phyloP scores from a whole-genome alignment of 306 rosid genomes.

The Sechiopsis laciniata region DNA sequence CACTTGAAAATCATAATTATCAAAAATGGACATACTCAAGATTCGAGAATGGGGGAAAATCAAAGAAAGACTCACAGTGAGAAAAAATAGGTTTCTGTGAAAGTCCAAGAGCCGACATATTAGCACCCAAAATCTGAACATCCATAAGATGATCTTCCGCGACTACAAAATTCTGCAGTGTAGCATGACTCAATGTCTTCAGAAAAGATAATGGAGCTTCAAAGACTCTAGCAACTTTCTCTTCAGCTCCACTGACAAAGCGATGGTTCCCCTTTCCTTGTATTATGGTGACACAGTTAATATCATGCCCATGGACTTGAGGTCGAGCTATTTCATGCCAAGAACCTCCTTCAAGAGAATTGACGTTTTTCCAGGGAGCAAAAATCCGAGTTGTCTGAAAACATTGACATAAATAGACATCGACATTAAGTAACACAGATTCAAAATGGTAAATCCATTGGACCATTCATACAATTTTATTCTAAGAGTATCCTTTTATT shows the following conservation, averaged over 20 bases:
- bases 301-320: constrained; percentile 95
- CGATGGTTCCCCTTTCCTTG: constrained; percentile 81
- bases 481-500: neutral
- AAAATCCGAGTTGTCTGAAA: constrained; percentile 76
- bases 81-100: constrained; percentile 89
- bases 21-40: no score
- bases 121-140: constrained; percentile 94
- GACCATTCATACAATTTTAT: neutral
- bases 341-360: constrained; percentile 35
- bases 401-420: constrained; percentile 17
- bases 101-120: constrained; percentile 96
- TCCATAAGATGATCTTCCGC: constrained; percentile 50
- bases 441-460: neutral
- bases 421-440: neutral
- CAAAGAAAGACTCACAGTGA: constrained; percentile 48
- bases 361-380: constrained; percentile 72
- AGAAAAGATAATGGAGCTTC: constrained; percentile 87
- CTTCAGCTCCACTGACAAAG: constrained; percentile 91
- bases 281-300: constrained; percentile 67
- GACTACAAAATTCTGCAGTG: constrained; percentile 36
- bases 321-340: constrained; percentile 97
- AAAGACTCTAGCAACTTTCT: constrained; percentile 95
- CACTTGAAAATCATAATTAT: neutral
- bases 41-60: no score
- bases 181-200: constrained; percentile 76